Conservation (phyloP, 108 stramenopile species). For the Skeletonema marinoi region DNA sequence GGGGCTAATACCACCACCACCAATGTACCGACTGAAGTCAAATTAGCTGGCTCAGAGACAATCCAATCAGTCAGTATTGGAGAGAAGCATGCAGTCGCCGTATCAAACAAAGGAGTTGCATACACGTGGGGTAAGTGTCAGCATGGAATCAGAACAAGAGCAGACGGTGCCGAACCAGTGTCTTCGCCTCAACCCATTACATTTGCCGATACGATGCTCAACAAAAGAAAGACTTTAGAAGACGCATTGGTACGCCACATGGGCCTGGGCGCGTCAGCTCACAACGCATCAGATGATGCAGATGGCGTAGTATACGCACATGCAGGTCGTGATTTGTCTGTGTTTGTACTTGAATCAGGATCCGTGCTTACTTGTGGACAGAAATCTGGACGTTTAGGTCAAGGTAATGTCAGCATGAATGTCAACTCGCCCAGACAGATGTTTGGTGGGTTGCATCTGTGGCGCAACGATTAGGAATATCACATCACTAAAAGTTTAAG, state of each 20-base stretch:
- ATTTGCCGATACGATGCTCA: slow-evolving; percentile 25
- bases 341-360: slow-evolving; percentile 55
- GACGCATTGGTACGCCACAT: background rate
- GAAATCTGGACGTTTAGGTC: slow-evolving; percentile 64
- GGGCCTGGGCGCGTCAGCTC: slow-evolving; percentile 37
- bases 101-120: slow-evolving; percentile 47
- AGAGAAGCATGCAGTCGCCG: slow-evolving; percentile 59
- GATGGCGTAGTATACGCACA: slow-evolving; percentile 41
- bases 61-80: slow-evolving; percentile 56
- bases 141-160: slow-evolving; percentile 1
- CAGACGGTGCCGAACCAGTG: slow-evolving; percentile 2
- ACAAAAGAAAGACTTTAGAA: slow-evolving; percentile 19
- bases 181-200: background rate
- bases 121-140: slow-evolving; percentile 64
- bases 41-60: slow-evolving; percentile 44
- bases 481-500: background rate
- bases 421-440: slow-evolving; percentile 44
- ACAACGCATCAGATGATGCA: background rate
- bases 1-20: slow-evolving; percentile 37
- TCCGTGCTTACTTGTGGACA: slow-evolving; percentile 66
- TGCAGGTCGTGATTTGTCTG: slow-evolving; percentile 68
- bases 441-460: slow-evolving; percentile 75
- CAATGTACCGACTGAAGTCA: slow-evolving; percentile 51
- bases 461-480: slow-evolving; percentile 10
- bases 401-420: slow-evolving; percentile 55